phyloP scores from a whole-genome alignment of 768 basidiomycete genomes.

The Pleurotus ostreatus region DNA sequence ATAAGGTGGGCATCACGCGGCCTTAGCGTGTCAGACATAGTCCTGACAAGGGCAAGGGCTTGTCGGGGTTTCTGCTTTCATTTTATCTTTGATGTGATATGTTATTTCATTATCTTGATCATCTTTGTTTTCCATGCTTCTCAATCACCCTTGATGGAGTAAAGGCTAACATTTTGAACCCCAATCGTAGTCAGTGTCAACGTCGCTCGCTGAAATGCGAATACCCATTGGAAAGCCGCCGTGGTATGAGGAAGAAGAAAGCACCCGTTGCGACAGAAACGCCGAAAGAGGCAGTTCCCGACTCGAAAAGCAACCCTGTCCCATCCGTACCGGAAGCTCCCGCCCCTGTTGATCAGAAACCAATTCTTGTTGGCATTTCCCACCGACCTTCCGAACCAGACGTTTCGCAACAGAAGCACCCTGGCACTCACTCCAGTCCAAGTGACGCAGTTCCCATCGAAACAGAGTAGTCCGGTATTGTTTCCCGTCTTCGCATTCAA shows the following conservation, averaged over 20 bases:
- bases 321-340: not conserved
- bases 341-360: not conserved
- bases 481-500: too few species aligned
- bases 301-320: conserved; percentile 14
- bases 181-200: conserved; percentile 59
- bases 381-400: not conserved
- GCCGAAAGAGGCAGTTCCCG: conserved; percentile 18
- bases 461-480: too few species aligned
- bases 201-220: conserved; percentile 67
- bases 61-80: too few species aligned
- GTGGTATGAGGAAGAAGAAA: conserved; percentile 62
- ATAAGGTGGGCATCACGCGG: conserved; percentile 3
- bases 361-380: not conserved
- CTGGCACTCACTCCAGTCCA: too few species aligned
- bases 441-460: too few species aligned
- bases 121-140: conserved; percentile 8
- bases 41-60: too few species aligned
- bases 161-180: conserved; percentile 17
- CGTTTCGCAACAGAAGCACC: not conserved
- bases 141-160: conserved; percentile 10
- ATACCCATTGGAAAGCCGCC: conserved; percentile 65
- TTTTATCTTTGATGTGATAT: too few species aligned
- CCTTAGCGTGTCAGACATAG: not conserved
- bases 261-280: conserved; percentile 13
- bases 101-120: not conserved